These are phyloP conservation scores for Kluyveromyces sp. DNA, from an alignment of 1,139 yeast genomes.

Conservation along the genomic window DNA sequence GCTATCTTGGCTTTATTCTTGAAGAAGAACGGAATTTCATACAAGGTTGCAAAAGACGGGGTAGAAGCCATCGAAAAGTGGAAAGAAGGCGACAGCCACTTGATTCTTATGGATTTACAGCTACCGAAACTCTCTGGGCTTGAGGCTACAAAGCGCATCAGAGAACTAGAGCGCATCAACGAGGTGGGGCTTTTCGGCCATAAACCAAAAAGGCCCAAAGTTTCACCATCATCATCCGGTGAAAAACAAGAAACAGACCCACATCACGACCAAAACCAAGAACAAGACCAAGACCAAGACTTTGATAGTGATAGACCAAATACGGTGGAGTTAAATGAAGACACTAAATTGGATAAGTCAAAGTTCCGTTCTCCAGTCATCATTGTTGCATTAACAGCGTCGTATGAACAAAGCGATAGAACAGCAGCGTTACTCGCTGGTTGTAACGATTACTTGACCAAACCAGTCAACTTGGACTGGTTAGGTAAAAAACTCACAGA, in stretches of 20 bases:
- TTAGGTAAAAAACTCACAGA: slow-evolving; percentile 88
- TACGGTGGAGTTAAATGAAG: neutral
- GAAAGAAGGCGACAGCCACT: slow-evolving; percentile 86
- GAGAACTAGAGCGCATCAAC: slow-evolving; percentile 73
- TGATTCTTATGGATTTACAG: slow-evolving; percentile 92
- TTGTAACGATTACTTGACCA: slow-evolving; percentile 93
- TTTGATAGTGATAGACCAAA: too few species aligned
- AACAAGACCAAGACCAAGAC: too few species aligned
- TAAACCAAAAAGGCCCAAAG: slow-evolving; percentile 1
- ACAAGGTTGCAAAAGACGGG: slow-evolving; percentile 83
- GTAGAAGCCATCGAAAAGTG: slow-evolving; percentile 88
- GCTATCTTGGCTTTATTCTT: slow-evolving; percentile 89
- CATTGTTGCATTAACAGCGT: slow-evolving; percentile 92
- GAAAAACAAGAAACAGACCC: neutral
- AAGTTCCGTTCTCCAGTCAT: slow-evolving; percentile 84
- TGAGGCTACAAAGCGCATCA: slow-evolving; percentile 83
- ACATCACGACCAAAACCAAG: neutral
- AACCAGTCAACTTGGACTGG: slow-evolving; percentile 94
- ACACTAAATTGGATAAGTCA: slow-evolving; percentile 41
- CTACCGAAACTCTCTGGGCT: slow-evolving; percentile 89
- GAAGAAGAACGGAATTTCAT: slow-evolving; percentile 76
- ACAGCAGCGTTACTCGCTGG: slow-evolving; percentile 93
- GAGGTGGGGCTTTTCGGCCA: slow-evolving; percentile 52
- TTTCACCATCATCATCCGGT: neutral
- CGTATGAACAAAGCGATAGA: slow-evolving; percentile 78